Conservation (phyloP, 306 rosid genomes). For the Carpinus viminea region DNA sequence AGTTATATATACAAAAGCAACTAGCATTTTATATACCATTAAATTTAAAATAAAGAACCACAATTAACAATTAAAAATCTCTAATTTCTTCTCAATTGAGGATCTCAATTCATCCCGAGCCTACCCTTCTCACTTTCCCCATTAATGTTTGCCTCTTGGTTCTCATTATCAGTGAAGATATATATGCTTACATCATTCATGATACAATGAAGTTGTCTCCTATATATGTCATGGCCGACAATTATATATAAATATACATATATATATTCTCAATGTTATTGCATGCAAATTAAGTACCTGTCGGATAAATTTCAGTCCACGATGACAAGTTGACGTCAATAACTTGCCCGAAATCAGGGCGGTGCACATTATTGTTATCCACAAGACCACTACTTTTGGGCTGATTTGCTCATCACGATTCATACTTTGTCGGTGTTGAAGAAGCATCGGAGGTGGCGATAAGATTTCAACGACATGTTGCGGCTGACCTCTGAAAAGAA, state of each 20-base stretch:
- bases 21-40: too few species aligned
- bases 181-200: too few species aligned
- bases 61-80: too few species aligned
- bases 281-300: slow-evolving; percentile 30
- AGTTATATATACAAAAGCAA: too few species aligned
- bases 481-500: slow-evolving; percentile 35
- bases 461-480: slow-evolving; percentile 28
- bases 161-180: too few species aligned
- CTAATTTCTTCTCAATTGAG: too few species aligned
- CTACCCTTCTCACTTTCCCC: too few species aligned
- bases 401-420: slow-evolving; percentile 27
- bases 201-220: not conserved
- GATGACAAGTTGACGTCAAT: slow-evolving; percentile 27
- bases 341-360: slow-evolving; percentile 36
- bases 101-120: too few species aligned
- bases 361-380: slow-evolving; percentile 2
- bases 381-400: slow-evolving; percentile 19
- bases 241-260: not conserved
- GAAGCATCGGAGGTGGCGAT: slow-evolving; percentile 25
- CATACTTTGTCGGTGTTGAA: slow-evolving; percentile 26
- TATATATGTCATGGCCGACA: not conserved
- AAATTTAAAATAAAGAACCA: too few species aligned
- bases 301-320: slow-evolving; percentile 40
- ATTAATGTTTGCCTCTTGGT: too few species aligned
- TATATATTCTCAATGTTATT: not conserved